These are phyloP conservation scores for Haplographium delicatum DNA, from an alignment of 495 filamentous ascomycete species.

Conservation along the genomic window DNA sequence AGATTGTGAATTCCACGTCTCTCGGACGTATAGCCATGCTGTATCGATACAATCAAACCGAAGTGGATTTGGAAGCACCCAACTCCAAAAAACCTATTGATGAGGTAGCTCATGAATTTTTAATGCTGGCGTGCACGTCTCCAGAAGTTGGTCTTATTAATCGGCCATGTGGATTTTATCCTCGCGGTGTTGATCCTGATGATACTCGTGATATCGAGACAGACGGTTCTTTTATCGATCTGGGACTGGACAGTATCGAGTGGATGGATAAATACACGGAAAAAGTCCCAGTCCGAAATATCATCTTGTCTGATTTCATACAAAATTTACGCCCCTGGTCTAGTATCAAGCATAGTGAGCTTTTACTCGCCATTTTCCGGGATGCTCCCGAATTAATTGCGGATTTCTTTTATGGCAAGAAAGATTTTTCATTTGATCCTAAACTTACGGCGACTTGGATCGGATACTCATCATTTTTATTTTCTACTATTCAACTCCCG, in stretches of 20 bases:
- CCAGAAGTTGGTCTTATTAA: slow-evolving; percentile 64
- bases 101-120: slow-evolving; percentile 60
- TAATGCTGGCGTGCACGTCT: slow-evolving; percentile 67
- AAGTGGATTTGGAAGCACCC: not conserved
- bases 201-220: slow-evolving; percentile 33
- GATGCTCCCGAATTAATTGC: slow-evolving; percentile 78
- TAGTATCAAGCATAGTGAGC: slow-evolving; percentile 71
- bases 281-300: slow-evolving; percentile 69
- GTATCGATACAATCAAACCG: slow-evolving; percentile 53
- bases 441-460: slow-evolving; percentile 92
- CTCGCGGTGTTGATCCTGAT: slow-evolving; percentile 57
- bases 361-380: slow-evolving; percentile 73
- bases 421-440: slow-evolving; percentile 79
- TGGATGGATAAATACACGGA: slow-evolving; percentile 62
- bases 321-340: slow-evolving; percentile 79
- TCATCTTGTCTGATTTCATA: slow-evolving; percentile 65
- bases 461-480: slow-evolving; percentile 82
- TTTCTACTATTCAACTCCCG: slow-evolving; percentile 67
- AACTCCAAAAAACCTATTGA: slow-evolving; percentile 39
- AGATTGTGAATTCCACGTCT: slow-evolving; percentile 63
- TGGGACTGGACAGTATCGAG: slow-evolving; percentile 62
- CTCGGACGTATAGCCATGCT: slow-evolving; percentile 66
- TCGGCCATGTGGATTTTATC: slow-evolving; percentile 66
- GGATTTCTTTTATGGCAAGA: slow-evolving; percentile 75
- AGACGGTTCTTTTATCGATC: slow-evolving; percentile 48